Evolutionary conservation across 2,329 filamentous ascomycete genomes (phyloP), one percentile per base, ranked within the genome.

Genomic region (Nectriaceae sp.): DNA sequence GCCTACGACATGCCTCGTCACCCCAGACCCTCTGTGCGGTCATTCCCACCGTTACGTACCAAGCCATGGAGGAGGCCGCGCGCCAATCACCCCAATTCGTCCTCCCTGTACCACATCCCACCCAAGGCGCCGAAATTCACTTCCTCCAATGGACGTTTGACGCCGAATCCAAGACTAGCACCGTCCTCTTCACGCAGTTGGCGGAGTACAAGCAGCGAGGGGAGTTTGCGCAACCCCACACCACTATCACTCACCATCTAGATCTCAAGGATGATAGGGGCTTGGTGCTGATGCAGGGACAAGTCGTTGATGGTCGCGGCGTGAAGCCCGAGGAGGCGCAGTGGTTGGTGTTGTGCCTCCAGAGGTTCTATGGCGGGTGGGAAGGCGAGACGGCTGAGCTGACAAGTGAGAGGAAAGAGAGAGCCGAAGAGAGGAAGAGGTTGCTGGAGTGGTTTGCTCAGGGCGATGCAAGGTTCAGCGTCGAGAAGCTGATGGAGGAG

Each of bases 141-240:
- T 96, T 96, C 70, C 72, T 99, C 53, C 93, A 99, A 71, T 99
- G 95, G 90, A 89, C 88, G 0, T 97, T 96, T 70, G 92, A 96
- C 51, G 73, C 70, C 19, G 74, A 74, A 47, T 80, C 78, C 16
- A 73, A 79, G 51, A 87, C 84, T 3, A 83, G 81, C 50, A 90
- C 88, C 0, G 86, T 97, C 5, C 84, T 99, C 26, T 97, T 99
- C 73, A 99, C 94, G 1, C 89, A 94, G 64, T 79, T 99, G 24
- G 93, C 90, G 15, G 90, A 97, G 67, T 99, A 88, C 75, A 97
- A 97, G 77, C 74, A 90, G 49, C 81, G 93, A 43, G 92, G 92
- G 43, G 89, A 96, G 69, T 99, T 85, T 65, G 90, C 90, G 38
- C 84, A 88, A 69, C 92, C 94, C 40, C 94, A 99, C 66, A 99